These are phyloP conservation scores for Xylaria longipes DNA, from an alignment of 495 filamentous ascomycete genomes.

Conservation along the genomic window DNA sequence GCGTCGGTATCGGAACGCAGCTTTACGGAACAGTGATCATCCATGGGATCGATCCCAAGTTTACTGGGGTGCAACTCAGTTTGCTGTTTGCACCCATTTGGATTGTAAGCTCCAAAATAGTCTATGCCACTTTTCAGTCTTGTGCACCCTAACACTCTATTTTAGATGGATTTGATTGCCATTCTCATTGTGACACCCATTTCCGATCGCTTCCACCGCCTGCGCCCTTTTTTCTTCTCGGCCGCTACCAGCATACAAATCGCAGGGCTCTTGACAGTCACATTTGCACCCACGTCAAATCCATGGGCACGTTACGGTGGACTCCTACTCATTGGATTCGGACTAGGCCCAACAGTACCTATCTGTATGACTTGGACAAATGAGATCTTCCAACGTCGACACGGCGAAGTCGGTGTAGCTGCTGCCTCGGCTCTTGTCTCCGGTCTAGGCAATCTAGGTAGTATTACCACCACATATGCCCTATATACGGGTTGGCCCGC, in stretches of 20 bases:
- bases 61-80: slow-evolving; percentile 78
- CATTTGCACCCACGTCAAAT: slow-evolving; percentile 70
- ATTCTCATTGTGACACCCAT: slow-evolving; percentile 86
- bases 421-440: slow-evolving; percentile 85
- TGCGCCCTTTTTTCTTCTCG: slow-evolving; percentile 85
- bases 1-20: slow-evolving; percentile 88
- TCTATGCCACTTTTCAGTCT: not conserved
- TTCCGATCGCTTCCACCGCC: slow-evolving; percentile 83
- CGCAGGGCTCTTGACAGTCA: slow-evolving; percentile 77
- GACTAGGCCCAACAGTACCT: slow-evolving; percentile 88
- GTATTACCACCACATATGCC: slow-evolving; percentile 86
- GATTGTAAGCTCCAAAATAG: slow-evolving; percentile 64
- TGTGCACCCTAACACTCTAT: not conserved
- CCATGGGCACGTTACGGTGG: slow-evolving; percentile 88
- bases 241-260: slow-evolving; percentile 79
- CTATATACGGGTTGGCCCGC: slow-evolving; percentile 84
- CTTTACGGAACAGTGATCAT: slow-evolving; percentile 88
- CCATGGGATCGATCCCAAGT: slow-evolving; percentile 70
- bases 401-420: slow-evolving; percentile 92
- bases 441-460: slow-evolving; percentile 83
- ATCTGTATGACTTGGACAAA: slow-evolving; percentile 93
- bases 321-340: slow-evolving; percentile 89
- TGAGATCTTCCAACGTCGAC: slow-evolving; percentile 87
- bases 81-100: slow-evolving; percentile 89
- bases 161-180: slow-evolving; percentile 81